A percentile compares a stretch with the other conserved stretches of the same genome.
Evolutionary conservation across 1,284 basidiomycete genomes (phyloP).

Genomic region (Cryptococcus neoformans): DNA sequence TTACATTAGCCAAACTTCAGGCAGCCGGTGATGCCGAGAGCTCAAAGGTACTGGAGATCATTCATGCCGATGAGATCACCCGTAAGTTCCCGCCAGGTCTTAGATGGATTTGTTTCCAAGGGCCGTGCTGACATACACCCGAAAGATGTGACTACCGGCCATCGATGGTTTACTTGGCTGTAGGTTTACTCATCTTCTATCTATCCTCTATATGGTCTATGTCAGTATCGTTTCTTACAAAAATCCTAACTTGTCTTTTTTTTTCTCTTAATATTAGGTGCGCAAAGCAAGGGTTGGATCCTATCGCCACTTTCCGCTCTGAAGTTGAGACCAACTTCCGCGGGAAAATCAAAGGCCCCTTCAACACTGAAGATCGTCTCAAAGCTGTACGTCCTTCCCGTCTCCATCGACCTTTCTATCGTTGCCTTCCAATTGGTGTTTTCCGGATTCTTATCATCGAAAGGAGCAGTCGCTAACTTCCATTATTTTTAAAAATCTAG

Average conservation of each 20-base stretch:
- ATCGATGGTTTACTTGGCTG: constrained; percentile 79
- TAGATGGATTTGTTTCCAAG: neutral
- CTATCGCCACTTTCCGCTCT: constrained; percentile 66
- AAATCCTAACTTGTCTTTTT: neutral
- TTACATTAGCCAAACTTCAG: constrained; percentile 73
- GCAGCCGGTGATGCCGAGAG: constrained; percentile 67
- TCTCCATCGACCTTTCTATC: neutral
- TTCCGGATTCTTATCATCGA: neutral
- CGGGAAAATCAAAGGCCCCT: constrained; percentile 79
- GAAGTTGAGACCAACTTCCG: constrained; percentile 72
- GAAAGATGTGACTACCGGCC: constrained; percentile 69
- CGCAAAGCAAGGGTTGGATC: constrained; percentile 61
- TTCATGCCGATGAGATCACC: constrained; percentile 78
- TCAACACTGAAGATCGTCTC: constrained; percentile 71
- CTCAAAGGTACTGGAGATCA: constrained; percentile 67
- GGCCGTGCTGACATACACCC: neutral
- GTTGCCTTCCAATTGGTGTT: neutral
- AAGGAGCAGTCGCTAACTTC: neutral
- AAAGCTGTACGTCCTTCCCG: constrained; percentile 54
- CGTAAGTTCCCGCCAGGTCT: constrained; percentile 44
- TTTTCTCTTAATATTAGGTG: constrained; percentile 49
- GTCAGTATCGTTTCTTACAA: neutral
- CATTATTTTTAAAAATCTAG: constrained; percentile 4
- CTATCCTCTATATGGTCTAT: neutral
- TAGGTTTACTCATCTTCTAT: constrained; percentile 14